A percentile compares a stretch with the other conserved stretches of the same genome.
phyloP scores from a whole-genome alignment of 148 eudicot species.

The Arctostaphylos glauca region DNA sequence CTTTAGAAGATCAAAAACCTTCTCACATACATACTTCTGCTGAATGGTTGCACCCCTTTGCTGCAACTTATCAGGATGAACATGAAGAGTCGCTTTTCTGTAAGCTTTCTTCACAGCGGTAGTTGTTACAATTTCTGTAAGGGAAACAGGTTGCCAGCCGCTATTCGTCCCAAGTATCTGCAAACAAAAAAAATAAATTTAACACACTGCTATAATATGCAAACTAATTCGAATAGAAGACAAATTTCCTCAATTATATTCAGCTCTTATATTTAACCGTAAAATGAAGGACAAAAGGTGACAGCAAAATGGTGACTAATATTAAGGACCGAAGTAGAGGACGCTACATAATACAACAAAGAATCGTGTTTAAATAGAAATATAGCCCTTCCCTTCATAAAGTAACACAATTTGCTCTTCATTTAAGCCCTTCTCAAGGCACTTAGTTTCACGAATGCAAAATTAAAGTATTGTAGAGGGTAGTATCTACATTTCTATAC shows the following conservation, averaged over 20 bases:
- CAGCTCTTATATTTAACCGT: not conserved
- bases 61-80: constrained; percentile 98
- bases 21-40: constrained; percentile 94
- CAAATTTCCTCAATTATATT: not conserved
- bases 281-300: not conserved
- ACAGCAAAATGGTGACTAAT: not conserved
- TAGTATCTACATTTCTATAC: not conserved
- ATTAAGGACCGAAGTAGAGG: not conserved
- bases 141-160: constrained; percentile 87
- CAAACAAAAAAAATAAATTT: constrained; percentile 20
- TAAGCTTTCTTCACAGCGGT: constrained; percentile 93
- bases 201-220: not conserved
- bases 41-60: constrained; percentile 91
- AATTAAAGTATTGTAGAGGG: not conserved
- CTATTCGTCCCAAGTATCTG: constrained; percentile 88
- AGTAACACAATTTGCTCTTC: constrained; percentile 7
- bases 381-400: not conserved
- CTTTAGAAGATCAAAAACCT: constrained; percentile 95
- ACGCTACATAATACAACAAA: not conserved
- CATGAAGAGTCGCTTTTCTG: constrained; percentile 86
- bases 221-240: not conserved
- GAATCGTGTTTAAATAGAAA: not conserved
- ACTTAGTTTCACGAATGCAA: not conserved
- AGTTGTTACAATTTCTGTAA: constrained; percentile 73
- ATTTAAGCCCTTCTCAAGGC: not conserved